Evolutionary conservation across 352 stramenopile species (phyloP), one percentile per base, ranked within the genome.

Genomic region (Elongisporangium undulatum): DNA sequence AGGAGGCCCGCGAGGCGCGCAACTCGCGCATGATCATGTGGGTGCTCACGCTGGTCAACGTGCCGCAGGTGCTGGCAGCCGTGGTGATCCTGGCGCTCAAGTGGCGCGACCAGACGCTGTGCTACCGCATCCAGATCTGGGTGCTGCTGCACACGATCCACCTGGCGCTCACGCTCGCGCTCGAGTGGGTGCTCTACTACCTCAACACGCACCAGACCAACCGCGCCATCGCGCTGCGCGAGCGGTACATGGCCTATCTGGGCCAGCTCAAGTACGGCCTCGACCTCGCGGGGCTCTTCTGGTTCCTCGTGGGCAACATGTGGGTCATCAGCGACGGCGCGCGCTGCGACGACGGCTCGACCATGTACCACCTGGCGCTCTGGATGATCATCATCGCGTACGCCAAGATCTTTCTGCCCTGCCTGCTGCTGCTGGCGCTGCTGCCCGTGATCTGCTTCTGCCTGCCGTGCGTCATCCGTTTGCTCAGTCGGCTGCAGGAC

Each of bases 391-490:
- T 97, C 64, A 95, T 97, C 56, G 87, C 88, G 23, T 98, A 97
- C 71, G 77, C 86, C 62, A 96, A 97, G 75, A 95, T 98, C 64
- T 97, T 96, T 39, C 54, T 97, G 63, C 92, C 92, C 1, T 98
- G 92, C 54, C 80, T 97, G 55, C 56, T 97, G 66, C 75, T 96
- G 55, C 64, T 97, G 51, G 74, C 91, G 54, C 72, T 97, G 58
- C 71, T 98, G 56, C 92, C 92, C 8, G 82, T 98, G 39, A 81
- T 97, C 24, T 98, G 92, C 76, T 98, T 97, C 72, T 98, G 92
- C 70, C 75, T 97, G 24, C 91, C 92, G 3, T 97, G 90, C 64
- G 77, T 98, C 48, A 97, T 97, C 60, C 90, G 90, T 41, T 65
- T 98, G 19, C 74, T 98, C n/a, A 94, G 79, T 39, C 75, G 88